Conservation (phyloP, 345 rosid species). For the Erucastrum elatum region DNA sequence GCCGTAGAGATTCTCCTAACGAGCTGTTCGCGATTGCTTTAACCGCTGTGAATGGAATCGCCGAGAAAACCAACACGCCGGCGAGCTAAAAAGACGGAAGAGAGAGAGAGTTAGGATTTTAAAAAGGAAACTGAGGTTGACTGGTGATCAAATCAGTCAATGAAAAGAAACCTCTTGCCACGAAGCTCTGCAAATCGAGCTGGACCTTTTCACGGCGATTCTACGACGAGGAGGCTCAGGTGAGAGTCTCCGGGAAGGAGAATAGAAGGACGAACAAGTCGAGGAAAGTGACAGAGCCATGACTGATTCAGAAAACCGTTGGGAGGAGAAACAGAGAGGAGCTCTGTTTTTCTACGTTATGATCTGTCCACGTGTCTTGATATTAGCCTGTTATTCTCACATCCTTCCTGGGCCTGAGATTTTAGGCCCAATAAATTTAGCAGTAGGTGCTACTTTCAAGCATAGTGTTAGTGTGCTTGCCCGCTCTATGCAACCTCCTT, state of each 20-base stretch:
- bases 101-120: slow-evolving; percentile 35
- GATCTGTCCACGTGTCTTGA: slow-evolving; percentile 18
- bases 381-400: background rate
- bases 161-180: slow-evolving; percentile 72
- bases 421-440: background rate
- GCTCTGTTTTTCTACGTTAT: background rate
- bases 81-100: slow-evolving; percentile 57
- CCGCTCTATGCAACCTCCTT: background rate
- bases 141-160: no score
- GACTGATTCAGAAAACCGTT: no score
- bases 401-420: background rate
- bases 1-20: slow-evolving; percentile 68
- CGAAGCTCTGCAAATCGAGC: slow-evolving; percentile 63
- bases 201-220: slow-evolving; percentile 12
- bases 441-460: slow-evolving; percentile 35
- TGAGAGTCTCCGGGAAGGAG: background rate
- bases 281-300: slow-evolving; percentile 44
- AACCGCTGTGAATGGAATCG: slow-evolving; percentile 86
- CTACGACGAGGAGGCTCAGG: slow-evolving; percentile 22
- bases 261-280: slow-evolving; percentile 35
- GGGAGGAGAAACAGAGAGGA: no score
- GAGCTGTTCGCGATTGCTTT: slow-evolving; percentile 94
- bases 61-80: slow-evolving; percentile 87
- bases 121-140: no score
- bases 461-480: slow-evolving; percentile 39